Conservation (phyloP, 164 flowering plant genomes). For the Magnolia changhungtana region DNA sequence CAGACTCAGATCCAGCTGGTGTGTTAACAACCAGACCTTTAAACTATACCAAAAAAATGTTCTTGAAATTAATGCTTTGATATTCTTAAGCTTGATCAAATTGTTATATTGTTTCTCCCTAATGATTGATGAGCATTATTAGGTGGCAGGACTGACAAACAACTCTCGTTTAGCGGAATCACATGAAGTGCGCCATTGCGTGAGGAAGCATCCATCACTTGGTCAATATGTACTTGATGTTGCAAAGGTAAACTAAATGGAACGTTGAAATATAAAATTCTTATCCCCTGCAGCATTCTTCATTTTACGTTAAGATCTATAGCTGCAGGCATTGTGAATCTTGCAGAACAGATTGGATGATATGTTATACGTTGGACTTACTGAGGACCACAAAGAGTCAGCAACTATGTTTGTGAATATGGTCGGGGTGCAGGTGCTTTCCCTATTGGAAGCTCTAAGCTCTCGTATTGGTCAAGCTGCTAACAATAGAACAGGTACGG, state of each 20-base stretch:
- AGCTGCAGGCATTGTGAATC: conserved; percentile 15
- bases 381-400: conserved; percentile 88
- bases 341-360: conserved; percentile 89
- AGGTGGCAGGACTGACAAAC: conserved; percentile 98
- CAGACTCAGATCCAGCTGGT: too few species aligned
- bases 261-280: background rate
- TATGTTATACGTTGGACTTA: conserved; percentile 94
- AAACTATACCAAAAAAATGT: too few species aligned
- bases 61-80: too few species aligned
- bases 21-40: too few species aligned
- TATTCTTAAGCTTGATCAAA: background rate
- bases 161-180: conserved; percentile 66
- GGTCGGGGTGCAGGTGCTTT: conserved; percentile 88
- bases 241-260: conserved; percentile 64
- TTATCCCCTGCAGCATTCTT: background rate
- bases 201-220: conserved; percentile 55
- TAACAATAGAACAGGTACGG: conserved; percentile 42
- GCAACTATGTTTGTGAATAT: conserved; percentile 82
- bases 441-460: conserved; percentile 49
- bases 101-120: background rate
- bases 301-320: background rate
- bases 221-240: conserved; percentile 82
- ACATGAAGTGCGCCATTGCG: conserved; percentile 85
- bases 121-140: conserved; percentile 11
- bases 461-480: conserved; percentile 21